A percentile compares a stretch with the other conserved stretches of the same genome.
phyloP scores from a whole-genome alignment of 441 rosid genomes.

The Erysimum cheiri region DNA sequence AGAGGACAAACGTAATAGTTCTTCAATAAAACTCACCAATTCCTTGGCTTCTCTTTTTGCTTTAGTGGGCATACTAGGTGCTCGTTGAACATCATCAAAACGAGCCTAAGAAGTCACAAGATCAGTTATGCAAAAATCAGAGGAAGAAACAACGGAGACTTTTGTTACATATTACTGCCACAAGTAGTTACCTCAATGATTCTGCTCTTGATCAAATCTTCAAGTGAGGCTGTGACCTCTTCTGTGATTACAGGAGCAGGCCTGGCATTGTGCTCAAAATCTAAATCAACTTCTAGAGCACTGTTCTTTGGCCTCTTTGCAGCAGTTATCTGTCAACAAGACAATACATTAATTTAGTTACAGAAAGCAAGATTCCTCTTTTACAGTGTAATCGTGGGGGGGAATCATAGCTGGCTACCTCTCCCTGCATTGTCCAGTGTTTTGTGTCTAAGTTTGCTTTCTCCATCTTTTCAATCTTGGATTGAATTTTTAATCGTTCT shows the following conservation, averaged over 20 bases:
- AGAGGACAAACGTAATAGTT: neutral
- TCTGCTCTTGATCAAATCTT: conserved; percentile 81
- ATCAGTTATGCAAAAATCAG: conserved; percentile 9
- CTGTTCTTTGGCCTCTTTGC: conserved; percentile 87
- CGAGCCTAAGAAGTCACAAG: conserved; percentile 54
- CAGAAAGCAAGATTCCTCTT: conserved; percentile 3
- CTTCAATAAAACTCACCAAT: conserved; percentile 56
- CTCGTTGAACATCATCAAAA: conserved; percentile 78
- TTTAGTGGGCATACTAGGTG: conserved; percentile 59
- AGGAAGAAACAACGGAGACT: neutral
- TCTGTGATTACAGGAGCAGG: conserved; percentile 96
- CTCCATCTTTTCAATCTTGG: conserved; percentile 85
- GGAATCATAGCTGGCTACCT: conserved; percentile 56
- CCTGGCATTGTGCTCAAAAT: conserved; percentile 92
- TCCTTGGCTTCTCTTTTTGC: conserved; percentile 74
- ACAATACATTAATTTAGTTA: conserved; percentile 5
- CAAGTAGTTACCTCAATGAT: conserved; percentile 62
- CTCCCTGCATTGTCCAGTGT: conserved; percentile 97
- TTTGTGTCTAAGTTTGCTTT: conserved; percentile 84
- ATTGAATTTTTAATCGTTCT: conserved; percentile 56
- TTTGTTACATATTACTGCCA: conserved; percentile 21
- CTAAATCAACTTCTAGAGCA: conserved; percentile 93
- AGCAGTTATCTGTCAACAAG: conserved; percentile 69
- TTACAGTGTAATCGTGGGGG: neutral
- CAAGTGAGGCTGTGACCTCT: conserved; percentile 90